Evolutionary conservation across 2,329 filamentous ascomycete genomes (phyloP), one percentile per base, ranked within the genome.

Genomic region (Colletotrichum theobromicola): DNA sequence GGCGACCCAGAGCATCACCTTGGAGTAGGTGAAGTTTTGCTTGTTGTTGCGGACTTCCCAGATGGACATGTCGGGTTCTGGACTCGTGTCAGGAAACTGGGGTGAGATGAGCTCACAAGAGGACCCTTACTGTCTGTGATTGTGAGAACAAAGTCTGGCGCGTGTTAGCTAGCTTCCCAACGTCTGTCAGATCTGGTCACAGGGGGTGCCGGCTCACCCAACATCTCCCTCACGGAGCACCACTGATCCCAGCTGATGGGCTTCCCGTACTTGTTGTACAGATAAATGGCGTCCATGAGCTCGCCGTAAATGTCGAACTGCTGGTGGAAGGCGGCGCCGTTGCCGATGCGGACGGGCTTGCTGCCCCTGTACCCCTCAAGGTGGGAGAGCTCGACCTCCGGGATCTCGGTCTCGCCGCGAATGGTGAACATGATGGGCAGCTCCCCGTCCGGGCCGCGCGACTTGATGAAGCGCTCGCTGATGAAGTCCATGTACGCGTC

Each of bases 381-480:
- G 77, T 96, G 94, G 70, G 86, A 82, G 7, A 95, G 87, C 76
- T 94, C 93, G 42, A 88, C 79, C 82, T 95, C 94, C 0, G 93
- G 93, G 46, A 95, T 94, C 50, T 95, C 91, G 2, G 93, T 95
- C 58, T 91, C 92, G 61, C 94, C 94, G 28, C 91, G 88, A 77
- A 96, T 95, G 53, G 92, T 94, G 80, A 95, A 95, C 94, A 96
- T 95, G 80, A 96, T 94, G 15, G 94, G 94, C 42, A 96, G 83
- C 1, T 90, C 91, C 34, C 91, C 90, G 64, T 92, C 89, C 1
- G 88, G 81, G 9, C 85, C 85, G n/a, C 90, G 88, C 2, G 92
- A 92, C 74, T 90, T 88, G 35, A 90, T 86, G 75, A 95, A 91
- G 12, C 93, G 90, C 77, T 94, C 90, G 83, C 90, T 94, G 77